Percentiles rank a stretch among this genome's conserved stretches.
These are phyloP conservation scores for Protea cynaroides DNA, from an alignment of 164 flowering plant genomes.

Conservation along the genomic window DNA sequence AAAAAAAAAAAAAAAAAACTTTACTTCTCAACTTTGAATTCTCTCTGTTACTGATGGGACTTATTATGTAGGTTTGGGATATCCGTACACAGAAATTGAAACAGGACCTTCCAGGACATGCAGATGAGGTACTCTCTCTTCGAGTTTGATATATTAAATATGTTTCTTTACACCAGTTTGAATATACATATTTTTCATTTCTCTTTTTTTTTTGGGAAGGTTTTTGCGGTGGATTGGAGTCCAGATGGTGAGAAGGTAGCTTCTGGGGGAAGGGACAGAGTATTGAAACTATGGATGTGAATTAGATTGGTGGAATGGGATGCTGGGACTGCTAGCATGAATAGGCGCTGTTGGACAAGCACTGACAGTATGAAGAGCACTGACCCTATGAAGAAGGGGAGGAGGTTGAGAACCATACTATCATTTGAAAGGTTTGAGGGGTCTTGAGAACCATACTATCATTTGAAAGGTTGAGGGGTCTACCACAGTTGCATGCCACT, in stretches of 20 bases:
- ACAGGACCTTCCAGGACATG: conserved; percentile 98
- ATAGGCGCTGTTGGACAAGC: not conserved
- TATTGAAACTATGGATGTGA: conserved; percentile 97
- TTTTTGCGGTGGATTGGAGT: conserved; percentile 98
- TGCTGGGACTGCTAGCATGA: not conserved
- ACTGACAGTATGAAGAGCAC: not conserved
- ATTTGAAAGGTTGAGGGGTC: no score
- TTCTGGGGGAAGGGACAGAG: conserved; percentile 88
- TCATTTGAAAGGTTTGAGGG: no score
- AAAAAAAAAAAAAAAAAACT: no score
- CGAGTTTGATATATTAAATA: no score
- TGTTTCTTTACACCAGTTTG: not conserved
- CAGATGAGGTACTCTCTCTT: conserved; percentile 67
- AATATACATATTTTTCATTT: not conserved
- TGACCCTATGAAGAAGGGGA: no score
- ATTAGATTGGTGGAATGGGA: conserved; percentile 21
- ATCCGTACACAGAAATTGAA: conserved; percentile 68
- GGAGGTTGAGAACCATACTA: no score
- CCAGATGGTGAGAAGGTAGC: conserved; percentile 99
- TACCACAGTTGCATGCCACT: no score
- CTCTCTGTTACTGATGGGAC: not conserved
- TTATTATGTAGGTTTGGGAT: conserved; percentile 71
- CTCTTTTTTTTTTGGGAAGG: conserved; percentile 32
- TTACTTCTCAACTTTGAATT: not conserved
- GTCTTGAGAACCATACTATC: no score